Evolutionary conservation across 2,329 filamentous ascomycete genomes (phyloP), one percentile per base, ranked within the genome.

Genomic region (Scorias spongiosa): DNA sequence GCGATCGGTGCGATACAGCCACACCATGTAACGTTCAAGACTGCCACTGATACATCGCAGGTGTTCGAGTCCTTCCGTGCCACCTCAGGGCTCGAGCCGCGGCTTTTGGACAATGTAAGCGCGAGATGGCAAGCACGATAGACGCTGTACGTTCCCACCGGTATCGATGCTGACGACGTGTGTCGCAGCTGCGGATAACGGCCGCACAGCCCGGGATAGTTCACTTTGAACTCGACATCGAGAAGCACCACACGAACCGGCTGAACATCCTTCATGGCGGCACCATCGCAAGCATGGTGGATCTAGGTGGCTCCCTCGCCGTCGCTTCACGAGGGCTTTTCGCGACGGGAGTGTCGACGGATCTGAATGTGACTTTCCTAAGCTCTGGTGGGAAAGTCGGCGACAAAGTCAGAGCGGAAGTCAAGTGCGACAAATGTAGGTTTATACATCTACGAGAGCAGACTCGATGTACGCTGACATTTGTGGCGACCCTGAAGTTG

Each of bases 1-100:
- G 11, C 32, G 32, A 40, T 40, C 38, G 38, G 14, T 28, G 18
- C 34, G 34, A 37, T 37, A 37, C 34, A 37, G 34, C 34, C 34
- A 37, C 34, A 37, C 34, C 9, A 17, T 37, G 12, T 37, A 3
- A n/a, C 9, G 12, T 37, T 37, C 4, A 37, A 9, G 6, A n/a
- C 9, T 6, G 12, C 34, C 3, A 37, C 12, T 37, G 34, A 17
- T 37, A 11, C 38, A 12, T 15, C 18, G 46, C 30, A 91, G 85
- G 85, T 93, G 40, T 75, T 86, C 69, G 81, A 83, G 60, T 88
- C 84, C 2, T 95, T 95, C 63, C 77, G 84, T 67, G 75, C 76
- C 51, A 83, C 85, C 50, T 94, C 87, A 5, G 88, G 88, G 6
- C 67, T 96, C 15, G 89, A 95, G 63, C 86, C 86, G 60, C 83